These are phyloP conservation scores for Penstemon barbatus DNA, from an alignment of 257 asterid genomes.

Conservation along the genomic window DNA sequence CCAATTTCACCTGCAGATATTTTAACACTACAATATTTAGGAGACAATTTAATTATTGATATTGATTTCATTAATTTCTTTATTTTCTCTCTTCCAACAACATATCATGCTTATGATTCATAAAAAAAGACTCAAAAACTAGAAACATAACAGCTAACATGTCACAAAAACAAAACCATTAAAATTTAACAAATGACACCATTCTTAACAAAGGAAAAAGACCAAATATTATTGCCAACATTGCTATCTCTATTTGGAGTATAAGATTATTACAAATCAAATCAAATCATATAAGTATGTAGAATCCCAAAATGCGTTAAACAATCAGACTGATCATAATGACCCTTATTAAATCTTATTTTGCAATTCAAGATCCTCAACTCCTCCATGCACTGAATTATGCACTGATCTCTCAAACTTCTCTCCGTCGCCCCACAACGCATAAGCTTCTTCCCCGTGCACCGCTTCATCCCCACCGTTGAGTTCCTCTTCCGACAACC, in stretches of 20 bases:
- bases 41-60: too few species aligned
- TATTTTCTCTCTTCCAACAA: background rate
- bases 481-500: conserved; percentile 57
- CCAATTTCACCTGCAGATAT: too few species aligned
- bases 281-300: background rate
- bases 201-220: background rate
- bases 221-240: conserved; percentile 8
- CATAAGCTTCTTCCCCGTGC: conserved; percentile 84
- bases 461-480: conserved; percentile 63
- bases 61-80: background rate
- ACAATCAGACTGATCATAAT: background rate
- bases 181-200: background rate
- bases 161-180: background rate
- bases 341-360: conserved; percentile 23
- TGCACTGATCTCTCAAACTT: conserved; percentile 50
- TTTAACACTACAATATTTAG: too few species aligned
- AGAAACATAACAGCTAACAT: background rate
- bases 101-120: background rate
- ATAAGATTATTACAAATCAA: background rate
- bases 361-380: conserved; percentile 34
- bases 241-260: background rate
- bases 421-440: conserved; percentile 80
- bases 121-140: background rate
- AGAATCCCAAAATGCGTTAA: conserved; percentile 6
- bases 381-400: conserved; percentile 35